phyloP scores from a whole-genome alignment of 1,284 basidiomycete species.

The Heterobasidion occidentale region DNA sequence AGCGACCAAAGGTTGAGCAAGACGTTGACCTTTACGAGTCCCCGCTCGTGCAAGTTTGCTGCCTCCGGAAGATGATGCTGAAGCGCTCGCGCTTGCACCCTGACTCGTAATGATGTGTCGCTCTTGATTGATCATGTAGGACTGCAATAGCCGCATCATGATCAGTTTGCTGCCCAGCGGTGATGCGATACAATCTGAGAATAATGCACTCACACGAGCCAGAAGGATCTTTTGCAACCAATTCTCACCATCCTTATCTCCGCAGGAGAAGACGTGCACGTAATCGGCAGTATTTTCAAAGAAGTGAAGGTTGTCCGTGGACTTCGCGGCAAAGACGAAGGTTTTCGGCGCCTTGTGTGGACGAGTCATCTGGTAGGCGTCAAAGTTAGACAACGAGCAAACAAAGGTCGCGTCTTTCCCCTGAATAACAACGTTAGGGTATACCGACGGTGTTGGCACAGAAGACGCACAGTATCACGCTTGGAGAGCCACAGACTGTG shows the following conservation, averaged over 20 bases:
- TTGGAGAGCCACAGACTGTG: slow-evolving; percentile 82
- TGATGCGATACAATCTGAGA: background rate
- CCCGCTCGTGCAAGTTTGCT: slow-evolving; percentile 32
- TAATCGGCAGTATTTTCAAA: slow-evolving; percentile 86
- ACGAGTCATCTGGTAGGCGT: slow-evolving; percentile 72
- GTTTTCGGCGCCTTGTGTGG: slow-evolving; percentile 68
- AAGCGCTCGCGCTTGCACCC: slow-evolving; percentile 21
- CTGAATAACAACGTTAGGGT: slow-evolving; percentile 28
- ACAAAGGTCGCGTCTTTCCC: slow-evolving; percentile 77
- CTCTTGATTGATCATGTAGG: slow-evolving; percentile 74
- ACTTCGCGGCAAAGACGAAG: slow-evolving; percentile 81
- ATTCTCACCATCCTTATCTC: slow-evolving; percentile 58
- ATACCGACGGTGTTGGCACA: slow-evolving; percentile 1
- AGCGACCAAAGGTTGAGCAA: slow-evolving; percentile 32
- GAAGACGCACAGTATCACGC: slow-evolving; percentile 63
- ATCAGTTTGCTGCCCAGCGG: slow-evolving; percentile 6
- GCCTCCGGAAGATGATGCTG: slow-evolving; percentile 17
- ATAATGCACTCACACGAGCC: slow-evolving; percentile 52
- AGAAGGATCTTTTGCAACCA: slow-evolving; percentile 70
- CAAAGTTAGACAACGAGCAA: slow-evolving; percentile 79
- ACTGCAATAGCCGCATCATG: slow-evolving; percentile 31
- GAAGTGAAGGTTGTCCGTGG: slow-evolving; percentile 73
- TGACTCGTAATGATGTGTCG: slow-evolving; percentile 51
- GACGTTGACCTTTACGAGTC: slow-evolving; percentile 34
- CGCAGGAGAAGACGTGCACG: slow-evolving; percentile 73